Conservation (phyloP, 345 rosid species). For the Moringa oleifera region DNA sequence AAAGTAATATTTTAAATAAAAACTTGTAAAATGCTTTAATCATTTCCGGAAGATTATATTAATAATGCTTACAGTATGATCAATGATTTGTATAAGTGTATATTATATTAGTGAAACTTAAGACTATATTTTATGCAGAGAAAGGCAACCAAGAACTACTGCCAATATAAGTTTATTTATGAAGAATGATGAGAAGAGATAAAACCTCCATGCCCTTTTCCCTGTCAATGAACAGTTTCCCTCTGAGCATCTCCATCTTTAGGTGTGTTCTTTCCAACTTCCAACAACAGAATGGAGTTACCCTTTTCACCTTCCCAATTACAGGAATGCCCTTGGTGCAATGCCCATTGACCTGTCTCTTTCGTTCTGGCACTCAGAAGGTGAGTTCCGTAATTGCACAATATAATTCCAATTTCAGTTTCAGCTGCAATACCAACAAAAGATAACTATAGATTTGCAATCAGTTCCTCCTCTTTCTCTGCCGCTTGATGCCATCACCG, state of each 20-base stretch:
- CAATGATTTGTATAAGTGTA: no score
- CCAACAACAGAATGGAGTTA: conserved; percentile 1
- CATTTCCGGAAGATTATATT: no score
- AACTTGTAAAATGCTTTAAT: no score
- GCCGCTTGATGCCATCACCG: conserved; percentile 1
- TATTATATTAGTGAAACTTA: no score
- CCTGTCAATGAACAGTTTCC: no score
- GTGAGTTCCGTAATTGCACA: conserved; percentile 20
- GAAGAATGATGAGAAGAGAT: no score
- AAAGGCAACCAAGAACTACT: no score
- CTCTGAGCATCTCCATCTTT: not conserved
- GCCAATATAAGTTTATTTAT: no score
- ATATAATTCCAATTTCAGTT: conserved; percentile 4
- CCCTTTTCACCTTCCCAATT: not conserved
- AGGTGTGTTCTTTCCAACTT: not conserved
- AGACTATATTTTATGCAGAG: no score
- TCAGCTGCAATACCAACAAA: conserved; percentile 13
- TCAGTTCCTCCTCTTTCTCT: conserved; percentile 11
- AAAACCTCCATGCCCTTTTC: no score
- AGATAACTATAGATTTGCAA: not conserved
- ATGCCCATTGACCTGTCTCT: conserved; percentile 12
- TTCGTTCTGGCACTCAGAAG: conserved; percentile 1
- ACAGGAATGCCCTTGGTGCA: conserved; percentile 12
- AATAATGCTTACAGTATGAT: no score
- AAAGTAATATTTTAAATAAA: no score